Percentiles rank a stretch among this genome's conserved stretches.
These are phyloP conservation scores for Cyberlindnera xylosilytica DNA, from an alignment of 805 yeast genomes.

Conservation along the genomic window DNA sequence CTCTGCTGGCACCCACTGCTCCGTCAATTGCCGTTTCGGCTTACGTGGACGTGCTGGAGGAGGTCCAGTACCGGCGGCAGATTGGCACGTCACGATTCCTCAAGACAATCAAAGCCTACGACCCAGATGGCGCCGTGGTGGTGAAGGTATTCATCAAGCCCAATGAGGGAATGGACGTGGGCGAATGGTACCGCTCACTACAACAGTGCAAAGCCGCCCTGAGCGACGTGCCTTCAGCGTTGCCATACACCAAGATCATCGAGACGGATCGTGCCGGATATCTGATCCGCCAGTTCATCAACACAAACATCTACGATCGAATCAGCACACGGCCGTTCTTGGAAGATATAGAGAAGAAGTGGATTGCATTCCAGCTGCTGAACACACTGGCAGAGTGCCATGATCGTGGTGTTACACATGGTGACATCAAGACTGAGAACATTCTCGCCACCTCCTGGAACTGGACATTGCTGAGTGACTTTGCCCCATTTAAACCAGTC, in stretches of 20 bases:
- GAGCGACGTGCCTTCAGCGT: constrained; percentile 52
- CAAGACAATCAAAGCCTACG: constrained; percentile 80
- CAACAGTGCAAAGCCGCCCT: constrained; percentile 39
- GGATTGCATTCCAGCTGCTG: constrained; percentile 80
- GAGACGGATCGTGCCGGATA: constrained; percentile 94
- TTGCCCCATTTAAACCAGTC: constrained; percentile 81
- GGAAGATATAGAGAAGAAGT: constrained; percentile 73
- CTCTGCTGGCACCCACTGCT: constrained; percentile 84
- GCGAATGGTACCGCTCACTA: constrained; percentile 19
- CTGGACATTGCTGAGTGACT: constrained; percentile 81
- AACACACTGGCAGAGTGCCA: constrained; percentile 65
- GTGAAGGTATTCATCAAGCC: constrained; percentile 86
- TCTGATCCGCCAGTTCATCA: constrained; percentile 75
- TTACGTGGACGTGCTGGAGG: constrained; percentile 75
- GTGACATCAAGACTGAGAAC: constrained; percentile 91
- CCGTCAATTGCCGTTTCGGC: constrained; percentile 91
- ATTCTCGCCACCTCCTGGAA: constrained; percentile 84
- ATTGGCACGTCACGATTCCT: constrained; percentile 80
- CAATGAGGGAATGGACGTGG: constrained; percentile 28
- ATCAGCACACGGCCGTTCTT: constrained; percentile 85
- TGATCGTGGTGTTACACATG: constrained; percentile 62
- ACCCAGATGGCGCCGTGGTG: constrained; percentile 66
- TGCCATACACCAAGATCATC: constrained; percentile 69
- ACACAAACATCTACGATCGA: constrained; percentile 82
- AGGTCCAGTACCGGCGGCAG: constrained; percentile 70